These are phyloP conservation scores for Andrographis paniculata DNA, from an alignment of 305 asterid species.

Conservation along the genomic window DNA sequence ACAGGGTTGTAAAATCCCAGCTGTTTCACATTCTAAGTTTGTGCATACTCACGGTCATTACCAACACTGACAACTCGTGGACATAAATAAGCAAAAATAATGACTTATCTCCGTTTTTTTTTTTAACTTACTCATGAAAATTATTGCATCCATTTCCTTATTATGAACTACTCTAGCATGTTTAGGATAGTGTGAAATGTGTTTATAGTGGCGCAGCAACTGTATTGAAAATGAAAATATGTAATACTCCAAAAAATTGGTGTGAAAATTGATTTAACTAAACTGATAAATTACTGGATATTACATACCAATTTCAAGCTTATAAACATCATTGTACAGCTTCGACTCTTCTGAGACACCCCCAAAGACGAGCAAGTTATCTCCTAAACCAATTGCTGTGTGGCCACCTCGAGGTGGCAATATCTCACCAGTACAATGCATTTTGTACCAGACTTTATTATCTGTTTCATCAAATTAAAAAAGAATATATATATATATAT, in stretches of 20 bases:
- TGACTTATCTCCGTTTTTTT: no score
- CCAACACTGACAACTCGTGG: background rate
- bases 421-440: conserved; percentile 73
- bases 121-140: background rate
- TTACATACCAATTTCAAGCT: conserved; percentile 71
- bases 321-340: conserved; percentile 70
- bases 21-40: background rate
- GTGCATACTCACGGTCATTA: background rate
- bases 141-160: background rate
- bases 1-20: background rate
- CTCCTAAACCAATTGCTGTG: conserved; percentile 71
- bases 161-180: background rate
- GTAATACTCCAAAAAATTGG: background rate
- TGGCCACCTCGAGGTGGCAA: conserved; percentile 98
- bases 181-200: background rate
- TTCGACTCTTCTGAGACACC: conserved; percentile 89
- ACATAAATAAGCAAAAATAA: background rate
- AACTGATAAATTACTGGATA: background rate
- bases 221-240: background rate
- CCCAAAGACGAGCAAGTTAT: conserved; percentile 76
- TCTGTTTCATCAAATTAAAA: conserved; percentile 37
- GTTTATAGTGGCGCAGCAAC: background rate
- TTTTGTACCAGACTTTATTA: conserved; percentile 80
- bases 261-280: background rate
- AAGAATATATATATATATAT: conserved; percentile 15